Evolutionary conservation across 2,329 filamentous ascomycete genomes (phyloP).

Genomic region (Pochonia chlamydosporia): DNA sequence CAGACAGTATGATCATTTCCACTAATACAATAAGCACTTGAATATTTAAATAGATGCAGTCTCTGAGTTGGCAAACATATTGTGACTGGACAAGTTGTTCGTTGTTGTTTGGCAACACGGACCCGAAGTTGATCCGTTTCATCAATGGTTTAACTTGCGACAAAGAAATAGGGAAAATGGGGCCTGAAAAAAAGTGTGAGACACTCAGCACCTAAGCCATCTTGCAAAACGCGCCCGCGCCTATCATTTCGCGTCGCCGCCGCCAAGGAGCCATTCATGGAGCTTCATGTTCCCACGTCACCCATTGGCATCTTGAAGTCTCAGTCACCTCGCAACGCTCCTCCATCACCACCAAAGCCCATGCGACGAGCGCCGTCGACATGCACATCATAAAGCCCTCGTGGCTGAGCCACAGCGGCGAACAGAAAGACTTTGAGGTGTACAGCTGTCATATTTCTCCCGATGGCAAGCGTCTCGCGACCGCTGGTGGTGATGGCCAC

Average conservation of each 20-base stretch:
- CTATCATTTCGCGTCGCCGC: neutral
- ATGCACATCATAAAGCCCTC: conserved; percentile 92
- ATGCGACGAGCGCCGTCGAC: conserved; percentile 15
- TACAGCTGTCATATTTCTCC: conserved; percentile 97
- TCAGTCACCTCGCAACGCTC: neutral
- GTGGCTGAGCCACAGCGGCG: conserved; percentile 94
- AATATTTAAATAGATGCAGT: too few relatives aligned
- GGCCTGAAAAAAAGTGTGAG: too few relatives aligned
- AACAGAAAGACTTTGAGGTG: conserved; percentile 97
- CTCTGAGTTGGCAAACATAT: too few relatives aligned
- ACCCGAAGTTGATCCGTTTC: too few relatives aligned
- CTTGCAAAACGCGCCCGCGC: conserved; percentile 1
- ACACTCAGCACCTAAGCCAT: too few relatives aligned
- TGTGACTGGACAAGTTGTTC: too few relatives aligned
- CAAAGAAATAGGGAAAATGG: too few relatives aligned
- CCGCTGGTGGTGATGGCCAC: conserved; percentile 93
- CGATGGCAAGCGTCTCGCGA: conserved; percentile 85
- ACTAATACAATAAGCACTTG: too few relatives aligned
- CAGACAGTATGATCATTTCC: too few relatives aligned
- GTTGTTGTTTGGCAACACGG: too few relatives aligned
- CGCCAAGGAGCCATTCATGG: neutral
- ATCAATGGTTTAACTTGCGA: too few relatives aligned
- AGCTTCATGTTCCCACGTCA: neutral
- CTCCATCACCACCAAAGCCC: conserved; percentile 2
- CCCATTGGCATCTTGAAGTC: neutral